Base-by-base conservation (phyloP, 108 stramenopile species). In the Stephanodiscus minutulus region DNA sequence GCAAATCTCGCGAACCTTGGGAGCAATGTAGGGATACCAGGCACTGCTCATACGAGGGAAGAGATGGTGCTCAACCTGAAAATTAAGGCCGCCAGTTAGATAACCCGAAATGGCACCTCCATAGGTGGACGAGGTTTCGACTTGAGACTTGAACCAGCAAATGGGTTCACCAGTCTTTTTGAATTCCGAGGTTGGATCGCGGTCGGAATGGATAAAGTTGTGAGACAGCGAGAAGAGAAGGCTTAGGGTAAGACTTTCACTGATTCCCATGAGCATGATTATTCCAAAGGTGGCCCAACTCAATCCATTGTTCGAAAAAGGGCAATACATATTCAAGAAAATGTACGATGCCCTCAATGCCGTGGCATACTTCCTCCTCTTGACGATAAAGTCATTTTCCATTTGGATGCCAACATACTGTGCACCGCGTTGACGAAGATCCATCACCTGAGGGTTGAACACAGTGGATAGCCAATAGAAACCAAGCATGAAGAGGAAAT, bases 1-100 rank as follows among this genome's bases (percentile, higher is more conserved):
- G 85, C 98, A 98, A 37, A 97, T 82, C 66, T 89, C 82, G 41
- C 95, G 88, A 71, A 99, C 98, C 41, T 84, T 97, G 8, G 97
- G 98, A 8, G 98, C 97, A 82, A 99, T 99, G 77, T 83, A 94
- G 0, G 98, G 98, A 77, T 98, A 99, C 96, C 97, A 97, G 37
- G 94, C 91, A 17, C 83, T 85, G 56, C 76, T 80, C 91, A 97
- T 93, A 27, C 96, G 83, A 21, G 96, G 96, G 74, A 96, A 97
- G 74, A 97, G 75, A 72, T 97, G 96, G 70, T 97, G 96, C 79
- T 97, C 96, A 25, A 96, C 87, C 70, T 97, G 96, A 70, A 95
- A 95, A 81, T 97, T 97, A 57, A 97, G 84, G 48, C 95, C 94
- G 20, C 96, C 96, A 37, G 92, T 95, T 48, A 96, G 69, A 72